Base-by-base conservation (phyloP, 176 grass and related monocot species). In the Oryza longistaminata region DNA sequence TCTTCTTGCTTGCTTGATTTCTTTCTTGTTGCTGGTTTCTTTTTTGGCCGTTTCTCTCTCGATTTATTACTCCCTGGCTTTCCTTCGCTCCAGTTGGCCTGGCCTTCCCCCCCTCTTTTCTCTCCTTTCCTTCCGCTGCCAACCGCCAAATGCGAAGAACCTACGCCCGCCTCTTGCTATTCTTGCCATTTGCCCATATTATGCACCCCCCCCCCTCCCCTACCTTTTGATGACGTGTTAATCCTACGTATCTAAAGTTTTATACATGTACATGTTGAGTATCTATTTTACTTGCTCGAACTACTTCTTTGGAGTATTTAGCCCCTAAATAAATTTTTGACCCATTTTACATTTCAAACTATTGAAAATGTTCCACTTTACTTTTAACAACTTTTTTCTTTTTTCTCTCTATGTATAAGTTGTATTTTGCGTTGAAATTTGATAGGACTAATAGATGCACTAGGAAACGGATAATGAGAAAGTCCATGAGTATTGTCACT, bases 21-120 rank as follows among this genome's bases (percentile, higher is more conserved):
- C 37, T 75, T 37, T 5, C 26, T 71, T 34, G 68, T 71, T 34
- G 74, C 31, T 42, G 12, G 76, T 79, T 86, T 78, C 50, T 7
- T 35, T 7, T 35, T 74, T 52, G 6, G 81, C 74, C 24, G 82
- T 89, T 90, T 82, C 78, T 43, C 35, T 27, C 71, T 37, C 35
- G 5, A 0, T 82, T 60, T 68, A 60, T 82, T 82, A 35, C 17
- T 75, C 0, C 5, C 9, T 43, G 42, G 42, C 42, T 1, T 1
- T 1, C 14, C 49, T 52, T 16, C 14, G 3, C 14, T 15, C 46
- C 13, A 0, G 3, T 12, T 39, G 3, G 21, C 34, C 34, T 35
- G 3, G 4, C 16, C 17, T 15, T 11, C 17, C 35, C 11, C 37
- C 11, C 25, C 11, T 62, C 16, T 15, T 15, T 21, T 5, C 0